phyloP scores from a whole-genome alignment of 805 yeast species.

The Alloascoidea hylecoeti region DNA sequence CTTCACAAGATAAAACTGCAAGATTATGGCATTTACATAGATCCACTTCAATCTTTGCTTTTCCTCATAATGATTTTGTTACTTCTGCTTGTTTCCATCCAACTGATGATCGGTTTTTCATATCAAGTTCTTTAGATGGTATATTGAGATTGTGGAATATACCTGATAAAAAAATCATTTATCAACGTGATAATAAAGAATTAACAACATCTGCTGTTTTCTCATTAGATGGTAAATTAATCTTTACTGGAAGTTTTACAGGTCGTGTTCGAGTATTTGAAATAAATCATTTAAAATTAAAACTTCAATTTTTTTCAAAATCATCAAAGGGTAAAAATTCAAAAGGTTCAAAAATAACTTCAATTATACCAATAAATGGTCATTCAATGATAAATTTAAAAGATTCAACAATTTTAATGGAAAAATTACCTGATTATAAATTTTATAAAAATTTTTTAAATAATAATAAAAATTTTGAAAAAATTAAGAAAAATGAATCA shows the following conservation, averaged over 20 bases:
- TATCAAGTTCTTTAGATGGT: constrained; percentile 72
- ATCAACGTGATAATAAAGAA: constrained; percentile 43
- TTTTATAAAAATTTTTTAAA: too few relatives aligned
- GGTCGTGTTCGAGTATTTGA: constrained; percentile 52
- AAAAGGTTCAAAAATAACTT: constrained; percentile 56
- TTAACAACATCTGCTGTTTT: constrained; percentile 65
- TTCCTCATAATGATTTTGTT: constrained; percentile 68
- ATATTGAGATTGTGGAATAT: constrained; percentile 74
- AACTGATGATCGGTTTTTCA: constrained; percentile 72
- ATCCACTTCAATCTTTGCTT: constrained; percentile 45
- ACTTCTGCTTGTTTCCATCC: constrained; percentile 75
- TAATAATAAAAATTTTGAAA: too few relatives aligned
- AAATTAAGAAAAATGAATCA: constrained; percentile 11
- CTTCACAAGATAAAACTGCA: constrained; percentile 78
- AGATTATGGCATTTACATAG: constrained; percentile 78
- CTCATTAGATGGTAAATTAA: constrained; percentile 45
- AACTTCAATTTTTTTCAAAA: constrained; percentile 24
- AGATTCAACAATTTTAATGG: too few relatives aligned
- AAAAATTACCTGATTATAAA: too few relatives aligned
- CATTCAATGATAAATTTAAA: too few relatives aligned
- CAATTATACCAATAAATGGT: too few relatives aligned
- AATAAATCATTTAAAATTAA: constrained; percentile 44
- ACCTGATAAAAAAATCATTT: constrained; percentile 53
- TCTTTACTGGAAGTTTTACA: constrained; percentile 64
- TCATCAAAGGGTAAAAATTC: constrained; percentile 15